These are phyloP conservation scores for Alternaria solani DNA, from an alignment of 2,329 filamentous ascomycete species.

Conservation along the genomic window DNA sequence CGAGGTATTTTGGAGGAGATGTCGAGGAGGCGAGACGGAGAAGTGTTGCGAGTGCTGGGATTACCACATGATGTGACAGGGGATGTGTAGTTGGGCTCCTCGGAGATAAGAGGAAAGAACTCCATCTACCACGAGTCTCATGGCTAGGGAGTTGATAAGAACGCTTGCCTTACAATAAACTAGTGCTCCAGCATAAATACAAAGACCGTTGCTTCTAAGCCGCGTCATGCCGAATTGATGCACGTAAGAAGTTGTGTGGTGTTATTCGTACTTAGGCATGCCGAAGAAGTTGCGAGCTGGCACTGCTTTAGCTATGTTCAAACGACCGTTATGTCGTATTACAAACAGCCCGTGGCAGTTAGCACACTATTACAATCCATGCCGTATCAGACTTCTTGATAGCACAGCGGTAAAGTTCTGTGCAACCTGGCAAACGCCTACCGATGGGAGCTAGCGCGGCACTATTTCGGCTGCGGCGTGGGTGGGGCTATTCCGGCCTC, in stretches of 20 bases:
- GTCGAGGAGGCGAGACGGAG: constrained; percentile 18
- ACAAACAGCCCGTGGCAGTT: not conserved
- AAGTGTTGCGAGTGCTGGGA: not conserved
- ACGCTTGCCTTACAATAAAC: not conserved
- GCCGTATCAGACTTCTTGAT: not conserved
- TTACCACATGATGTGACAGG: not conserved
- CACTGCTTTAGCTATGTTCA: not conserved
- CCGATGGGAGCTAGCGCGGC: constrained; percentile 6
- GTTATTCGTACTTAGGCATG: not conserved
- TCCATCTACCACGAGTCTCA: not conserved
- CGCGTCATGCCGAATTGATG: not conserved
- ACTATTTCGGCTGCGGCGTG: not conserved
- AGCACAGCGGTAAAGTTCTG: not conserved
- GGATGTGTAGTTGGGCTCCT: not conserved
- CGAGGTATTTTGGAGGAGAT: constrained; percentile 18
- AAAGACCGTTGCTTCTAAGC: not conserved
- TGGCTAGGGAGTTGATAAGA: not conserved
- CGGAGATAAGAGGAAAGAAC: not conserved
- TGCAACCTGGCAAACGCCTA: not conserved
- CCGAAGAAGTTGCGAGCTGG: not conserved
- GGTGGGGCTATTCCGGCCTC: not conserved
- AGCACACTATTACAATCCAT: not conserved
- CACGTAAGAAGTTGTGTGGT: not conserved
- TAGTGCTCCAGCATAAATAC: not conserved
- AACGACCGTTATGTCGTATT: not conserved